Evolutionary conservation across 495 filamentous ascomycete species (phyloP), one percentile per base, ranked within the genome.

Genomic region (Aspergillus wentii): DNA sequence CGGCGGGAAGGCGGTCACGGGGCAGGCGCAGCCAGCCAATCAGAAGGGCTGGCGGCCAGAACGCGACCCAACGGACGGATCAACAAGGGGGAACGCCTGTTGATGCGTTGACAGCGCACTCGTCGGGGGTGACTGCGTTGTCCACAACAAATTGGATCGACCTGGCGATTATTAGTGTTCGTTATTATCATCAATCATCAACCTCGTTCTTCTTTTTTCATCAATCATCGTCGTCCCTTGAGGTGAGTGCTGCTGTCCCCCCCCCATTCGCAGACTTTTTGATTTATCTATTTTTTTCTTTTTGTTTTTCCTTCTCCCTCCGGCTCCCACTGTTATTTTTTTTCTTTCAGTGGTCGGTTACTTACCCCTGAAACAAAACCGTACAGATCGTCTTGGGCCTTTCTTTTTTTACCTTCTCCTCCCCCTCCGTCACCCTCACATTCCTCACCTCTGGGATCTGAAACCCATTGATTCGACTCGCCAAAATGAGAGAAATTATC

Each of bases 401-500:
- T 13, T 33, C 19, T 18, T 33, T 28, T 34, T 30, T 36, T 37
- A 14, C 20, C 22, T 41, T 42, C 34, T 39, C 36, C 21, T 23
- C 33, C 32, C 38, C 33, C 39, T 36, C 38, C 38, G 31, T 28
- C 27, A 42, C 36, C 22, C 25, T 28, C 41, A 39, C 18, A 29
- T 30, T 23, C 15, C 31, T 45, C 11, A 27, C 17, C 22, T 29
- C 18, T 16, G n/a, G n/a, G n/a, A n/a, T n/a, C n/a, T n/a, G n/a
- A n/a, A n/a, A n/a, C 25, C 19, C 14, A n/a, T 27, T 29, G 10
- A n/a, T 33, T 40, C 44, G 37, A 54, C 33, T 56, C 54, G 79
- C 81, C 75, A 69, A 51, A 62, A 97, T 97, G 91, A 88, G 91
- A 84, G 91, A 97, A 80, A 89, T 97, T 64, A 95, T 97, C 66